These are phyloP conservation scores for Yamadazyma oceani DNA, from an alignment of 1,139 yeast species.

Conservation along the genomic window DNA sequence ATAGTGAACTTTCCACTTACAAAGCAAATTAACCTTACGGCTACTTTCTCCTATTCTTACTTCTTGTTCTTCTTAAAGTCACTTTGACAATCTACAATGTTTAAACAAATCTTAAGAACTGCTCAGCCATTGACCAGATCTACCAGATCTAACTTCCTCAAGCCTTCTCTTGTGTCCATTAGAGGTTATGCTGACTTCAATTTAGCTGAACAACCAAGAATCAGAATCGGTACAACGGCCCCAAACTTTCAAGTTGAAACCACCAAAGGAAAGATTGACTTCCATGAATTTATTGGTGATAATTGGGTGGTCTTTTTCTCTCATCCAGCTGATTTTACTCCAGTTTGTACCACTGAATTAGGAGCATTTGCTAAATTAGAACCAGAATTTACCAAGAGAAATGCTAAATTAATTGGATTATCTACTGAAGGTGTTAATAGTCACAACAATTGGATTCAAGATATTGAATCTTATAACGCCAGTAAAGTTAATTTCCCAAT, in stretches of 20 bases:
- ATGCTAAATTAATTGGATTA: conserved; percentile 81
- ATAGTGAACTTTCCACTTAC: conserved; percentile 1
- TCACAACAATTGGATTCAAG: conserved; percentile 80
- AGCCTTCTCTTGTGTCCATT: conserved; percentile 2
- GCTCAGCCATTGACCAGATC: conserved; percentile 3
- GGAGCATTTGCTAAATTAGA: conserved; percentile 87
- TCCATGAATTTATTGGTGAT: conserved; percentile 77
- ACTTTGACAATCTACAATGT: conserved; percentile 11
- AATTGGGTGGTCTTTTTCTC: conserved; percentile 85
- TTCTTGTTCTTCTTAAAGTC: neutral
- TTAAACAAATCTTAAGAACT: conserved; percentile 16
- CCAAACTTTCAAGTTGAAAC: conserved; percentile 79
- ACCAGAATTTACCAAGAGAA: conserved; percentile 77
- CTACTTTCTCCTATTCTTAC: neutral
- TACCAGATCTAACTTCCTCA: neutral
- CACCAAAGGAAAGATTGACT: conserved; percentile 70
- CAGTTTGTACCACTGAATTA: conserved; percentile 92
- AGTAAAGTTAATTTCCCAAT: conserved; percentile 72
- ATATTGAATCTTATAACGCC: conserved; percentile 75
- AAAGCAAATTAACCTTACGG: neutral
- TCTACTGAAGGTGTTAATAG: conserved; percentile 55
- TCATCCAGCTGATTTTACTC: conserved; percentile 94
- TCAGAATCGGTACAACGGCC: conserved; percentile 69
- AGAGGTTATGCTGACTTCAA: conserved; percentile 48
- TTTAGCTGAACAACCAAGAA: conserved; percentile 66